phyloP scores from a whole-genome alignment of 805 yeast species.

The Candida stauntonica region DNA sequence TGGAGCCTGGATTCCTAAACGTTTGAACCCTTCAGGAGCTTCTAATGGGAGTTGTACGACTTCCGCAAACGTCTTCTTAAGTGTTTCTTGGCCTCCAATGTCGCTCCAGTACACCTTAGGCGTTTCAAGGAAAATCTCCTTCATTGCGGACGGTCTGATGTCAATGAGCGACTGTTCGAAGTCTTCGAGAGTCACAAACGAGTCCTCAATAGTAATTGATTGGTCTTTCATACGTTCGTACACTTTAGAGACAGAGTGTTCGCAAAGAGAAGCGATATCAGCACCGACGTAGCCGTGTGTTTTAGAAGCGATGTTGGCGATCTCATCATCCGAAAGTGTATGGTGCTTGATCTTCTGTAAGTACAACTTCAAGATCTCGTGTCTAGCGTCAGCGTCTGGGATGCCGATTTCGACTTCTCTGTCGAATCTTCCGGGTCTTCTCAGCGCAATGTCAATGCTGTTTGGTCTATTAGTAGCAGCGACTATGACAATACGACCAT shows the following conservation, averaged over 20 bases:
- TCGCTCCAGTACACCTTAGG: constrained; percentile 93
- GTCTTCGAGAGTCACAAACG: constrained; percentile 44
- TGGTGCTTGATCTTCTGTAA: constrained; percentile 50
- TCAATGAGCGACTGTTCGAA: constrained; percentile 69
- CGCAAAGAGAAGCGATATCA: constrained; percentile 78
- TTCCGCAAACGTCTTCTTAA: constrained; percentile 78
- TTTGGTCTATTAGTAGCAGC: constrained; percentile 77
- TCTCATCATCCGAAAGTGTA: constrained; percentile 47
- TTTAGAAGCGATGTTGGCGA: constrained; percentile 60
- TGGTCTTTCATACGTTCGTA: constrained; percentile 45
- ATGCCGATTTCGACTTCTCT: constrained; percentile 88
- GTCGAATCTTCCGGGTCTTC: constrained; percentile 88
- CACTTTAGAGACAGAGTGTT: constrained; percentile 85
- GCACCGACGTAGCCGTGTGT: constrained; percentile 99
- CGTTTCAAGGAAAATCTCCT: constrained; percentile 90
- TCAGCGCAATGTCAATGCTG: constrained; percentile 61
- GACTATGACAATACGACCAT: constrained; percentile 60
- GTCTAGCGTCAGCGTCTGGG: constrained; percentile 80
- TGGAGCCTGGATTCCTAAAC: constrained; percentile 84
- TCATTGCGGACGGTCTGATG: constrained; percentile 95
- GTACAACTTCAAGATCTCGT: constrained; percentile 64
- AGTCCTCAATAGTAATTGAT: constrained; percentile 24
- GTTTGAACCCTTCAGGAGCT: constrained; percentile 69
- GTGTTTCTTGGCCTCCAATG: constrained; percentile 89
- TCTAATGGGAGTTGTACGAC: constrained; percentile 90